Evolutionary conservation across 2,329 filamentous ascomycete genomes (phyloP), one percentile per base, ranked within the genome.

Genomic region (Neofusicoccum sp.): DNA sequence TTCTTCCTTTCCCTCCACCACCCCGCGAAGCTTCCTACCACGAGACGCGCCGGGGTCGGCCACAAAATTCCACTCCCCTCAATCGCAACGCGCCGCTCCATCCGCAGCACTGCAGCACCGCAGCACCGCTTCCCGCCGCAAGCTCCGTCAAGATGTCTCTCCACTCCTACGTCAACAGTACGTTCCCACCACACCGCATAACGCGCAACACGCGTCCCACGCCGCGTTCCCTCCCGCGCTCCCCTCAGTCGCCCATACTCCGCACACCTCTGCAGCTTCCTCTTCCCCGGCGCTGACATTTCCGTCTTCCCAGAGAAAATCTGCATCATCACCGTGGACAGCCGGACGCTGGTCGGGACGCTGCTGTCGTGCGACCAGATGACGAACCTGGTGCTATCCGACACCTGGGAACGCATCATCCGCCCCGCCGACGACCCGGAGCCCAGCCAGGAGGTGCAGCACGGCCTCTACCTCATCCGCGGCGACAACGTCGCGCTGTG

Each of bases 401-500:
- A 90, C 65, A 91, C 93, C 3, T 80, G 92, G 63, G 95, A 99
- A 76, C 89, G 95, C 66, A 89, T 97, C 64, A 96, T 99, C 69
- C 89, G 91, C 65, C 88, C 89, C 1, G 84, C 85, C 44, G 93
- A 97, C 71, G 91, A 96, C 70, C 84, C 86, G 41, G 91, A 96
- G 68, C 85, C 88, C 0, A 96, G 89, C 44, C 85, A 87, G 62
- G 86, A 95, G 71, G 87, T 95, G 16, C 86, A 89, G 4, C 86
- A 97, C 64, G 95, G 95, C 1, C 78, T 98, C 5, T 98, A 97
- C 74, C 83, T 99, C 61, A 90, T 99, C 61, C 85, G 95, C 63
- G 95, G 95, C 57, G 95, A 99, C 74, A 97, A 96, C 71, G 93
- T 99, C 49, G 93, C 92, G 64, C 83, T 96, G 14, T 90, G 95